These are phyloP conservation scores for Marasmius sp. DNA, from an alignment of 1,284 basidiomycete species.

Conservation along the genomic window DNA sequence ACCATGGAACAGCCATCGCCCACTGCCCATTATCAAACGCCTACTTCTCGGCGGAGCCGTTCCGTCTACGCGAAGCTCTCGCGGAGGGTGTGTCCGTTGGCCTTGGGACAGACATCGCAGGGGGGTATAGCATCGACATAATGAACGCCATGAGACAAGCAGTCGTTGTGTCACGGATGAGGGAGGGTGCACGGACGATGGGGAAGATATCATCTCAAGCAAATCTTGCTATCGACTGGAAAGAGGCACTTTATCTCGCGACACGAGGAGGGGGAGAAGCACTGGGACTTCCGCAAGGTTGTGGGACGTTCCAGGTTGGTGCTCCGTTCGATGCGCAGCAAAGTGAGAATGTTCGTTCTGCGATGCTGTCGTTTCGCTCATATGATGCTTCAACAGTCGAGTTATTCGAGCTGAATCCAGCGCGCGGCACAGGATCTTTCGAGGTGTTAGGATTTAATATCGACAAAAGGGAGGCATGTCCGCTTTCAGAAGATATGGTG, in stretches of 20 bases:
- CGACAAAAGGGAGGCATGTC: slow-evolving; percentile 8
- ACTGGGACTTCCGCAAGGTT: slow-evolving; percentile 48
- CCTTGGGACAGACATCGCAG: slow-evolving; percentile 82
- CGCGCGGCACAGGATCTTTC: slow-evolving; percentile 55
- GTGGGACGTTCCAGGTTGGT: slow-evolving; percentile 64
- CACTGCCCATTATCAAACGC: slow-evolving; percentile 86
- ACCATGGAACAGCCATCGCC: slow-evolving; percentile 62
- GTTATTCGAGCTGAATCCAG: slow-evolving; percentile 39
- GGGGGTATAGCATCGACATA: slow-evolving; percentile 78
- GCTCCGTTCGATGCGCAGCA: slow-evolving; percentile 81
- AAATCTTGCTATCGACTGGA: slow-evolving; percentile 67
- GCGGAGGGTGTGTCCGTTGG: slow-evolving; percentile 65
- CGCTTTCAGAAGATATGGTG: slow-evolving; percentile 53
- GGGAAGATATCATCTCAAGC: slow-evolving; percentile 7
- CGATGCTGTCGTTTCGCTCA: not conserved
- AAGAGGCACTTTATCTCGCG: slow-evolving; percentile 75
- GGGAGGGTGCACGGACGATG: slow-evolving; percentile 55
- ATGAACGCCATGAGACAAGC: slow-evolving; percentile 78
- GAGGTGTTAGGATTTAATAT: slow-evolving; percentile 64
- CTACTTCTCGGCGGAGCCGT: slow-evolving; percentile 78
- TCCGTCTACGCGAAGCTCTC: slow-evolving; percentile 75
- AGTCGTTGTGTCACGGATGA: slow-evolving; percentile 68
- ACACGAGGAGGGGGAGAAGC: slow-evolving; percentile 75
- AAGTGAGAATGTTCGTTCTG: slow-evolving; percentile 47
- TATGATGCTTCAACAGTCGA: slow-evolving; percentile 38